Conservation (phyloP, 257 asterid genomes). For the Forsythia viridissima region DNA sequence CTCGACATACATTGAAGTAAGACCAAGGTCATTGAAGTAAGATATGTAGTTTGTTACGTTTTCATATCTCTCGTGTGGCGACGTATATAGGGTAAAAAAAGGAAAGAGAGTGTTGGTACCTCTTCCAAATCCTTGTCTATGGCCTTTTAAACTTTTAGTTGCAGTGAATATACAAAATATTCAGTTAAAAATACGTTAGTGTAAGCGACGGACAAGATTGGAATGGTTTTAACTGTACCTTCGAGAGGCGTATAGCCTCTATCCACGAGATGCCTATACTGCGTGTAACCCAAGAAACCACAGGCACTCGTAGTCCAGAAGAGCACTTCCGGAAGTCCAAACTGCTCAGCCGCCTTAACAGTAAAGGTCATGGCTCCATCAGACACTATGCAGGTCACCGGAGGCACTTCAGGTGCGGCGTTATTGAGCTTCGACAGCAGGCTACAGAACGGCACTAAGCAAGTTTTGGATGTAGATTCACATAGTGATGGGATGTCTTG, state of each 20-base stretch:
- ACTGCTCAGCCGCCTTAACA: slow-evolving; percentile 37
- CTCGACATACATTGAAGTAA: no score
- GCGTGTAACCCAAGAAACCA: slow-evolving; percentile 33
- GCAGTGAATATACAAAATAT: not conserved
- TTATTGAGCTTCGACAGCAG: slow-evolving; percentile 32
- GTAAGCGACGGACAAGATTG: not conserved
- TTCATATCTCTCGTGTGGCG: no score
- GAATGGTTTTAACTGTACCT: slow-evolving; percentile 25
- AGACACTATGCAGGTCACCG: slow-evolving; percentile 44
- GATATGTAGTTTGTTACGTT: no score
- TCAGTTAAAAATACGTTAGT: not conserved
- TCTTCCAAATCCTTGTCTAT: not conserved
- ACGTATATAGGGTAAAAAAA: not conserved
- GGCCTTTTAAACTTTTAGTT: not conserved
- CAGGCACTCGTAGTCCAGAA: slow-evolving; percentile 42
- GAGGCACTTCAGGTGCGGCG: slow-evolving; percentile 24
- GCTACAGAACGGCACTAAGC: slow-evolving; percentile 37
- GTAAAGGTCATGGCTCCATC: slow-evolving; percentile 48
- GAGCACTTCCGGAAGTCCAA: slow-evolving; percentile 38
- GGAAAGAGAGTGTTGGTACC: not conserved
- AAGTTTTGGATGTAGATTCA: slow-evolving; percentile 29
- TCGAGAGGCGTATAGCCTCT: slow-evolving; percentile 38
- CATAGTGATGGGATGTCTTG: slow-evolving; percentile 44
- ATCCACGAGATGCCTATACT: slow-evolving; percentile 28
- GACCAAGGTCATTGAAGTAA: no score